These are phyloP conservation scores for Backusella liffmaniae DNA, from an alignment of 192 early-diverging fungal species.

Conservation along the genomic window DNA sequence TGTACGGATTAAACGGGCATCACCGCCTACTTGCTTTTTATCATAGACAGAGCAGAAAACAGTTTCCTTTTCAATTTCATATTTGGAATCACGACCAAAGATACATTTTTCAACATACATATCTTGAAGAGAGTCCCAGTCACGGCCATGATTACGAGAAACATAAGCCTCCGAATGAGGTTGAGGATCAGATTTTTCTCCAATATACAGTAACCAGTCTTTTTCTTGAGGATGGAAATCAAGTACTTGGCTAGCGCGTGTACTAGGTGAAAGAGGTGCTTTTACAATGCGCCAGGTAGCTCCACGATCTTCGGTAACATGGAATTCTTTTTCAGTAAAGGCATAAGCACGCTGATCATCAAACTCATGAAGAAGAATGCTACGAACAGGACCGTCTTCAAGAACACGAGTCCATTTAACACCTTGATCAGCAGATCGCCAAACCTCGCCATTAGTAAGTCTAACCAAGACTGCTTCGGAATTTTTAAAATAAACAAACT, in stretches of 20 bases:
- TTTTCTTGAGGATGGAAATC: conserved; percentile 87
- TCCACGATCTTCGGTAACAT: conserved; percentile 60
- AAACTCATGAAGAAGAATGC: conserved; percentile 71
- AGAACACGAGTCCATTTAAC: conserved; percentile 63
- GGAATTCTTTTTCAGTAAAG: conserved; percentile 51
- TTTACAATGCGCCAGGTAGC: conserved; percentile 38
- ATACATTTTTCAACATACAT: conserved; percentile 75
- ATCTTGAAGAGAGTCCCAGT: conserved; percentile 51
- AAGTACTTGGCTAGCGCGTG: conserved; percentile 58
- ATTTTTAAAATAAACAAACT: conserved; percentile 66
- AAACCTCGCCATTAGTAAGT: conserved; percentile 60
- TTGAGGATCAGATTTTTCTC: conserved; percentile 46
- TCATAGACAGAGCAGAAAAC: conserved; percentile 74
- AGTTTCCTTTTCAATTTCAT: conserved; percentile 61
- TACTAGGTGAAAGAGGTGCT: conserved; percentile 64
- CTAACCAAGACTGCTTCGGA: conserved; percentile 62
- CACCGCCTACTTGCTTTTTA: conserved; percentile 55
- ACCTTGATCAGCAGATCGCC: conserved; percentile 73
- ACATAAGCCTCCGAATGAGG: conserved; percentile 75
- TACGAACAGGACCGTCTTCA: conserved; percentile 44
- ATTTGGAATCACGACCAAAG: conserved; percentile 67
- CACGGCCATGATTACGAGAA: conserved; percentile 68
- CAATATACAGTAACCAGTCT: conserved; percentile 88
- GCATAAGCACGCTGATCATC: conserved; percentile 65
- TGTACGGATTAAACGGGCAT: conserved; percentile 63